Evolutionary conservation across 2,329 filamentous ascomycete species (phyloP), one percentile per base, ranked within the genome.

Genomic region (Aspergillus terreus): DNA sequence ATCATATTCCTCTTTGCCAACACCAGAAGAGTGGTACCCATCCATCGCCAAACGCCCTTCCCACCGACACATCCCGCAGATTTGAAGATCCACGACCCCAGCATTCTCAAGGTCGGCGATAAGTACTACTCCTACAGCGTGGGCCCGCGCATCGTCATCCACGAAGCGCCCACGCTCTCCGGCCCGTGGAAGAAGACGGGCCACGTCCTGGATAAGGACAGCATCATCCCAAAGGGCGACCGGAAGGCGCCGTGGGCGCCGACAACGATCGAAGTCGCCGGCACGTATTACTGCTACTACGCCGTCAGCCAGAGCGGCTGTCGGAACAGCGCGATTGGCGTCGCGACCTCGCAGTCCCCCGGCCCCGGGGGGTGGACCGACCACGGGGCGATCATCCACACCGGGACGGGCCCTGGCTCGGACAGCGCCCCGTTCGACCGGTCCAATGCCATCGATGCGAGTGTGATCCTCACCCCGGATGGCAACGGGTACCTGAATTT

Each of bases 261-360:
- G 0, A 83, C 85, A 50, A 80, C 87, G 3, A 65, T 74, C 27
- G 70, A 78, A 6, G 72, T 86, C 23, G 79, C 78, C 53, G 74
- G 71, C 42, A 76, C 72, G 0, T 88, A 85, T 70, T 83, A 86
- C 59, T 73, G 83, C 43, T 87, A 84, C 75, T 87, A 88, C 69
- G 76, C 80, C 7, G 82, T 86, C 27, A 83, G 78, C 50, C 72
- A 78, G 4, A 83, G 85, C 52, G 83, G 84, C 1, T 79, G 76
- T 1, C 82, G 85, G 46, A 71, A 78, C 66, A 84, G 81, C 1
- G 82, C 82, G 19, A 85, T 88, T 54, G 85, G 85, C 11, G 71
- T 81, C 7, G 80, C 79, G 0, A 81, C 77, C 0, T 77, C 74
- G 14, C 63, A 63, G 6, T 71, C 70, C 3, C 64, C 69, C 1